Base-by-base conservation (phyloP, 805 yeast genomes). In the Scheffersomyces lignosus region DNA sequence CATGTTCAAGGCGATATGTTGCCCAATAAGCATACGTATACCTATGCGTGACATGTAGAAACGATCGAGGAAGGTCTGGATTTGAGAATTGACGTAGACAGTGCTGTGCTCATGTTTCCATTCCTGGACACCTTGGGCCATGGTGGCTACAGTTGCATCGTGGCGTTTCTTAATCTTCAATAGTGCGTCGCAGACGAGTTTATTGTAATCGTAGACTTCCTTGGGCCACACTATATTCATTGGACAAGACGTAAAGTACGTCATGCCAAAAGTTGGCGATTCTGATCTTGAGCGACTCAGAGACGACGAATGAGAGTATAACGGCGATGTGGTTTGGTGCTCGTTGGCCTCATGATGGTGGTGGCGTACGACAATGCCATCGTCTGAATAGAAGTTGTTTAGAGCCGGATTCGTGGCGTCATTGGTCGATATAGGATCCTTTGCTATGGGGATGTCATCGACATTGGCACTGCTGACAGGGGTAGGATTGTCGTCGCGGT, bases 11-110 rank as follows among this genome's bases (percentile, higher is more conserved):
- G 96, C 91, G 46, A 88, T 83, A 52, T 88, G 95, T 64, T 88
- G 96, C n/a, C 96, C 96, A 52, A 88, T 86, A 27, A 88, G 73
- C 95, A 89, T 89, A 46, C 96, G 75, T 43, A 89, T 89, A 2
- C 96, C 96, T 44, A 89, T 89, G 40, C 96, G 73, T 36, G 88
- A 81, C 89, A 88, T 81, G 67, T 89, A 88, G 56, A 88, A 88
- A 22, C 93, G 62, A 63, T 89, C 96, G 44, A 88, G 67, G 54
- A 89, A 88, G 12, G 80, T 73, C 61, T 89, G 96, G 24, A 89
- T 80, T 9, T 87, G 78, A 36, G 80, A 73, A 52, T 85, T 87
- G 27, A 85, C 81, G 20, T 75, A 47, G 29, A 73, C 66, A 9
- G 73, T 67, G 35, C 56, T 69, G 58, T 61, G 65, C 27, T 57